Evolutionary conservation across 352 stramenopile genomes (phyloP).

Genomic region (Elongisporangium anandrum): DNA sequence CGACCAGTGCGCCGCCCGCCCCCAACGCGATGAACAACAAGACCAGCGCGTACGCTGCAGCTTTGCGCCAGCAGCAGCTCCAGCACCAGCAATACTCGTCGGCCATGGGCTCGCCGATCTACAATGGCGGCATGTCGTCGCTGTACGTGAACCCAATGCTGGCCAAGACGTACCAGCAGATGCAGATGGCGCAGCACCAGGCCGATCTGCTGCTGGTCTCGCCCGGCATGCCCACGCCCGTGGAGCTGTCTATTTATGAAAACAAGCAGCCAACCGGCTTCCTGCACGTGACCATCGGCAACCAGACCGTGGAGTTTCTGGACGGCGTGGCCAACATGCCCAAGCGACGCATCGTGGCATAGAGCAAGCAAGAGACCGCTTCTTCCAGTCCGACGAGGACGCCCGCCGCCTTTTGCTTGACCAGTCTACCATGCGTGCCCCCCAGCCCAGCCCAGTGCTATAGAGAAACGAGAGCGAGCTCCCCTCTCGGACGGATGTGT

Average conservation of each 20-base stretch:
- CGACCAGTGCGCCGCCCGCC: not conserved
- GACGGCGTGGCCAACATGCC: constrained; percentile 82
- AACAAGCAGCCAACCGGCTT: constrained; percentile 79
- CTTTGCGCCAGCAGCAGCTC: constrained; percentile 21
- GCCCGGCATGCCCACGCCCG: constrained; percentile 59
- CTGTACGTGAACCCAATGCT: constrained; percentile 65
- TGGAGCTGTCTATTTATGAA: constrained; percentile 84
- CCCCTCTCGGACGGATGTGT: not conserved
- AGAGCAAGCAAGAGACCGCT: not conserved
- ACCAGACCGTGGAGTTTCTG: constrained; percentile 82
- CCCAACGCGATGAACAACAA: not conserved
- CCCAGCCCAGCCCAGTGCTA: not conserved
- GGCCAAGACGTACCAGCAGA: constrained; percentile 55
- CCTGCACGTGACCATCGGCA: constrained; percentile 73
- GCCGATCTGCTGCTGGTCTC: constrained; percentile 60
- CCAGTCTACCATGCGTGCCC: too few species aligned
- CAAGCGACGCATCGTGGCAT: constrained; percentile 6
- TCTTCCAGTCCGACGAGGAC: not conserved
- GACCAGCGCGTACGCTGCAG: constrained; percentile 30
- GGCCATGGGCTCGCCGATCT: constrained; percentile 15
- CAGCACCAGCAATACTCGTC: constrained; percentile 5
- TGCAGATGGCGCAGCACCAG: constrained; percentile 14
- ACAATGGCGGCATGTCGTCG: constrained; percentile 19
- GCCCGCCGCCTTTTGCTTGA: not conserved
- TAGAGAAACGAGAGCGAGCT: not conserved